Percentiles rank a stretch among this genome's conserved stretches.
Conservation (phyloP, 805 yeast genomes). For the Candida vartiovaarae region DNA sequence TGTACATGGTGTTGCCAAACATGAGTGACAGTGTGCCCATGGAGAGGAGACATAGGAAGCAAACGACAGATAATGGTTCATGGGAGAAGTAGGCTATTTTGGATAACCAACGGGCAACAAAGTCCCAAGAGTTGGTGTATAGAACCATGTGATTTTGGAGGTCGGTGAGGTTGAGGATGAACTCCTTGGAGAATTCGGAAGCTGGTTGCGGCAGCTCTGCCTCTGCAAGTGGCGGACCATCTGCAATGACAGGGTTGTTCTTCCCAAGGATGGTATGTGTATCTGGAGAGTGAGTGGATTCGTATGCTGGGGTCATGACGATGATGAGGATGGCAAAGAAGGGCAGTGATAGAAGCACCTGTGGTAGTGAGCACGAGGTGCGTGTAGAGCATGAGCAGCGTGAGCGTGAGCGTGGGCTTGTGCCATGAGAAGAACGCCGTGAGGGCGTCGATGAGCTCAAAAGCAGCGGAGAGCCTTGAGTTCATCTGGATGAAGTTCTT, state of each 20-base stretch:
- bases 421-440: constrained; percentile 57
- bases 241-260: constrained; percentile 38
- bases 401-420: constrained; percentile 53
- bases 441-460: constrained; percentile 51
- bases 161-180: constrained; percentile 71
- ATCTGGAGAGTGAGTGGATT: constrained; percentile 58
- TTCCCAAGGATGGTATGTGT: constrained; percentile 21
- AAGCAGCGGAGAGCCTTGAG: constrained; percentile 55
- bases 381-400: constrained; percentile 43
- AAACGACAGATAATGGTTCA: constrained; percentile 48
- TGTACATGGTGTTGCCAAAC: constrained; percentile 23
- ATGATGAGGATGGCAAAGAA: constrained; percentile 43
- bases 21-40: constrained; percentile 26
- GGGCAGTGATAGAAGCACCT: constrained; percentile 47
- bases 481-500: constrained; percentile 57
- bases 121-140: constrained; percentile 59
- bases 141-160: constrained; percentile 72
- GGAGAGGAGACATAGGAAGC: constrained; percentile 35
- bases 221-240: constrained; percentile 30
- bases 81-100: constrained; percentile 60
- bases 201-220: constrained; percentile 42
- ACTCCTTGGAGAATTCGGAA: constrained; percentile 73
- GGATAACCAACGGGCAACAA: constrained; percentile 37
- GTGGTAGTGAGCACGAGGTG: constrained; percentile 55
- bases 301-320: constrained; percentile 63